Conservation (phyloP, 176 grass and related monocot genomes). For the Aegilops umbellulata region DNA sequence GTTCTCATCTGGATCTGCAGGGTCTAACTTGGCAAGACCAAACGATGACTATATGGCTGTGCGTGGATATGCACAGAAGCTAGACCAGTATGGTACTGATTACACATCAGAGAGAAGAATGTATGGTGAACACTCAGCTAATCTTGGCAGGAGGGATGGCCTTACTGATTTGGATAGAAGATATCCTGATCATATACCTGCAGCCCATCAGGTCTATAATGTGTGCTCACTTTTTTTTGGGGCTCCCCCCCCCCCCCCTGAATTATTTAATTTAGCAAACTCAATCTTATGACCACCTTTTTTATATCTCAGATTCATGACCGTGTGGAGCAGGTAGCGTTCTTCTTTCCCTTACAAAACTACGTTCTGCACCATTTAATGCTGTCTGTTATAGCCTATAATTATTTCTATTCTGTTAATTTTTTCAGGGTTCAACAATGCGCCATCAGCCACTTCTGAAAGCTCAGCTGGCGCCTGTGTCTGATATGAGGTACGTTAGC, state of each 20-base stretch:
- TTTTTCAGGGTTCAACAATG: conserved; percentile 60
- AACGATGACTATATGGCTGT: conserved; percentile 81
- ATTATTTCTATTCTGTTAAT: conserved; percentile 1
- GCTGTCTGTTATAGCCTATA: conserved; percentile 1
- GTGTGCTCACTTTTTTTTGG: not conserved
- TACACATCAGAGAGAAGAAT: conserved; percentile 83
- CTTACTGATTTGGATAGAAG: conserved; percentile 82
- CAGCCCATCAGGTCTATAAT: conserved; percentile 48
- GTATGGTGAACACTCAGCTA: conserved; percentile 69
- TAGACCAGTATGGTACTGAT: conserved; percentile 66
- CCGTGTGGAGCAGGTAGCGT: conserved; percentile 52
- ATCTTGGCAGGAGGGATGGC: conserved; percentile 75
- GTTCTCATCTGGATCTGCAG: conserved; percentile 56
- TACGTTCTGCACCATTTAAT: conserved; percentile 13
- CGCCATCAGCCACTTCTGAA: conserved; percentile 84
- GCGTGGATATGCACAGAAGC: conserved; percentile 76
- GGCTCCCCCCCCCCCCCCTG: not conserved
- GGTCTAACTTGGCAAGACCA: conserved; percentile 56
- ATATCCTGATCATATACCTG: conserved; percentile 72
- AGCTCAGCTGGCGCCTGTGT: conserved; percentile 68
- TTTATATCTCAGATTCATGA: conserved; percentile 57
- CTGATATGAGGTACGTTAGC: conserved; percentile 74
- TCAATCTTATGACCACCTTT: conserved; percentile 7
- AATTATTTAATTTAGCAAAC: conserved; percentile 8
- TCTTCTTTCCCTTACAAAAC: not conserved